These are phyloP conservation scores for Fagopyrum esculentum DNA, from an alignment of 148 eudicot species.

Conservation along the genomic window DNA sequence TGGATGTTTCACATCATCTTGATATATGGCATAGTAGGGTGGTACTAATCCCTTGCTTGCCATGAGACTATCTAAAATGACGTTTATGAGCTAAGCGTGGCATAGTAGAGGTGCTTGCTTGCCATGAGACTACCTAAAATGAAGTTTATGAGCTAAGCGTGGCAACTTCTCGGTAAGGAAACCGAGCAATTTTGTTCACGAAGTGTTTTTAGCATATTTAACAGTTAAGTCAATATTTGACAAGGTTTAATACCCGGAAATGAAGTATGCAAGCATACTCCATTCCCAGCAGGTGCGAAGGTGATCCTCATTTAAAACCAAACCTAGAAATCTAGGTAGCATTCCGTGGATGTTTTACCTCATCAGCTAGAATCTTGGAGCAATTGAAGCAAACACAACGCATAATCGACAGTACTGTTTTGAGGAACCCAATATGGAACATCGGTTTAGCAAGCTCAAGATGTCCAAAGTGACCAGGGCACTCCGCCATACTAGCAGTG, in stretches of 20 bases:
- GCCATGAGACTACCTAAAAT: background rate
- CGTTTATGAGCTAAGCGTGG: background rate
- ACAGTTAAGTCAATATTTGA: conserved; percentile 2
- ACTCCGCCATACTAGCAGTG: conserved; percentile 93
- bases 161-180: background rate
- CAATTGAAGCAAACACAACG: conserved; percentile 96
- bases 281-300: background rate
- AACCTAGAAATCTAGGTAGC: background rate
- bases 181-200: background rate
- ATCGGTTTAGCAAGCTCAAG: conserved; percentile 98
- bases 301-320: background rate
- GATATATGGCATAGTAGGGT: background rate
- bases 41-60: background rate
- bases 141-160: background rate
- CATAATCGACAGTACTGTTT: conserved; percentile 87
- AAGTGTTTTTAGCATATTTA: background rate
- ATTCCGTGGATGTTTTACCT: conserved; percentile 34
- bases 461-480: conserved; percentile 98
- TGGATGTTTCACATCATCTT: no score
- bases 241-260: background rate
- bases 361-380: conserved; percentile 83
- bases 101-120: background rate
- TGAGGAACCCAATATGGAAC: conserved; percentile 90
- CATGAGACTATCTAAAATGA: background rate
- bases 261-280: background rate